A percentile compares a stretch with the other conserved stretches of the same genome.
These are phyloP conservation scores for Cunninghamia lanceolata DNA, from an alignment of 75 land plant genomes.

Conservation along the genomic window DNA sequence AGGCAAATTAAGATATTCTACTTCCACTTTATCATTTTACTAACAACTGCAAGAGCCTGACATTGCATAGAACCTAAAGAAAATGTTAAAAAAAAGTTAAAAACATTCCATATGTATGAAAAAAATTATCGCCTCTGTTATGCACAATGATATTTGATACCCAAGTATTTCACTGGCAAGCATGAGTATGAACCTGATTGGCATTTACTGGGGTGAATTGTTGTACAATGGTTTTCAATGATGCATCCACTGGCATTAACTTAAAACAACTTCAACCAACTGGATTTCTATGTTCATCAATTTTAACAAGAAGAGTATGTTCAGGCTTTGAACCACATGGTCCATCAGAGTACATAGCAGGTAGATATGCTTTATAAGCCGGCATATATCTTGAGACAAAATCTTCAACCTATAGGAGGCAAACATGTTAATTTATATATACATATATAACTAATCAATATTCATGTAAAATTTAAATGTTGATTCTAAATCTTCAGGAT, in stretches of 20 bases:
- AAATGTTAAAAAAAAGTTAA: neutral
- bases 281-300: slow-evolving; percentile 88
- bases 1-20: neutral
- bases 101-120: neutral
- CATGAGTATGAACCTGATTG: neutral
- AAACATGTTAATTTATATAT: neutral
- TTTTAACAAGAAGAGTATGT: slow-evolving; percentile 59
- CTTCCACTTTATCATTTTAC: too few relatives aligned
- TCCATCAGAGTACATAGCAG: slow-evolving; percentile 80
- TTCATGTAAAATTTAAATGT: neutral
- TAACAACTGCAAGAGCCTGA: neutral
- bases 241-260: neutral
- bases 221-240: neutral
- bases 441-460: neutral
- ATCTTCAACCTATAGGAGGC: slow-evolving; percentile 59
- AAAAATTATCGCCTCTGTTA: neutral
- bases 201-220: neutral
- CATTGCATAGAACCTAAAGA: neutral
- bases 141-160: neutral
- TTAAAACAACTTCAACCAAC: neutral
- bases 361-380: slow-evolving; percentile 91
- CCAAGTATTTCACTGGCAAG: neutral
- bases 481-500: neutral
- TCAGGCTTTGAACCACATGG: slow-evolving; percentile 61
- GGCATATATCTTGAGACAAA: slow-evolving; percentile 98